phyloP scores from a whole-genome alignment of 371 early-diverging fungal genomes.

The Haplosporangium sp. region DNA sequence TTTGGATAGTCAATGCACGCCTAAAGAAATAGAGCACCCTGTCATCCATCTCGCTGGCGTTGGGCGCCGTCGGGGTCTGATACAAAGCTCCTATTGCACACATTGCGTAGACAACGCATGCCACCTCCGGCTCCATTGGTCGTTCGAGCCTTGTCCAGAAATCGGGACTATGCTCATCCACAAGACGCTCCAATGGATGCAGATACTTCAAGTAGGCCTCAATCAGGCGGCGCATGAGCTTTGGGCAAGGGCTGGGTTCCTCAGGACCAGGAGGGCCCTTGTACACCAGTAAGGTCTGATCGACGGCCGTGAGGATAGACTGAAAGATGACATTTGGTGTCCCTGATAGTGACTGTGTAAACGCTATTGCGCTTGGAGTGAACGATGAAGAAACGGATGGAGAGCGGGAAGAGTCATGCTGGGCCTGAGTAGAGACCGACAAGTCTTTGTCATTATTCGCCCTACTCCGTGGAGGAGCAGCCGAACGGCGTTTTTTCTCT shows the following conservation, averaged over 20 bases:
- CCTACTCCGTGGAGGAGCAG: neutral
- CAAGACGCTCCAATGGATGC: slow-evolving; percentile 34
- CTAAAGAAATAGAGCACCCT: slow-evolving; percentile 18
- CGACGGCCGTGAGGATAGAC: slow-evolving; percentile 16
- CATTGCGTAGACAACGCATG: slow-evolving; percentile 46
- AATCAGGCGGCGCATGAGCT: slow-evolving; percentile 28
- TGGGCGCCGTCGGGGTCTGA: slow-evolving; percentile 1
- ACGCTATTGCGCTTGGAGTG: slow-evolving; percentile 4
- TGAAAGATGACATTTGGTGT: slow-evolving; percentile 22
- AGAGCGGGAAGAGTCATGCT: neutral
- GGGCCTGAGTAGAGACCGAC: neutral
- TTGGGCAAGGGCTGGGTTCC: slow-evolving; percentile 7
- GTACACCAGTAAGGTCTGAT: slow-evolving; percentile 4
- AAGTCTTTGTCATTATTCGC: neutral
- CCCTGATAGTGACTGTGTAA: neutral
- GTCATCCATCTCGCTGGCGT: slow-evolving; percentile 13
- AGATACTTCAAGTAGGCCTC: slow-evolving; percentile 26
- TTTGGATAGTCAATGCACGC: slow-evolving; percentile 8
- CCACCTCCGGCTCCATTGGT: slow-evolving; percentile 23
- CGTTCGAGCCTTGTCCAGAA: slow-evolving; percentile 45
- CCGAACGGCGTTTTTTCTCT: slow-evolving; percentile 11
- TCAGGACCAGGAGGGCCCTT: neutral
- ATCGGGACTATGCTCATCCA: slow-evolving; percentile 25
- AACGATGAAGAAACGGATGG: neutral
- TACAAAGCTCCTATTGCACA: slow-evolving; percentile 36